Base-by-base conservation (phyloP, 768 basidiomycete genomes). In the Lentinula raphanica region DNA sequence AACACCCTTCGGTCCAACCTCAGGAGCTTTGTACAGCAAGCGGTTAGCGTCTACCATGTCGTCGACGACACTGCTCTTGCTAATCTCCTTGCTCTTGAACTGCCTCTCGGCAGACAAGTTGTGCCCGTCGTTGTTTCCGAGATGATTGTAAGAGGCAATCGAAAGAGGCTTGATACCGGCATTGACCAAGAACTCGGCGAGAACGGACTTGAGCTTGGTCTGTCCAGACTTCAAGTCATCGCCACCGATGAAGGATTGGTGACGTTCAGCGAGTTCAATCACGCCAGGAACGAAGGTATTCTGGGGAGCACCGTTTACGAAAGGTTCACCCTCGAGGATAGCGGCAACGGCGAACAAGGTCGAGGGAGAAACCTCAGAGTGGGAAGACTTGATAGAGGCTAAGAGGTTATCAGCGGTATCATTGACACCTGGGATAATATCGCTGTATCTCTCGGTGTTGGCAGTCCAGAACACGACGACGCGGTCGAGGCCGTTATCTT, bases 211-310 rank as follows among this genome's bases (percentile, higher is more conserved):
- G 76, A 98, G 87, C 76, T 94, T 94, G 49, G 95, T 96, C 80
- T 98, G 95, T 7, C 96, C 95, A 6, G 92, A 93, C 81, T 98
- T 98, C 74, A 98, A 87, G 69, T 98, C 96, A 68, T 98, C 96
- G 35, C 96, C 95, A 46, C 92, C 96, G 65, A 99, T 97, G 81
- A 98, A 98, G 6, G 92, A 87, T 66, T 86, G 78, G 65, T 89
- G 75, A 61, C 86, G 82, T 78, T 98, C 96, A 40, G 96, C 93
- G 63, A 99, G 90, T 64, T 86, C 83, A 67, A 99, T 90, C 65
- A 88, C 87, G 62, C 96, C 96, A 0, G 96, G 96, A 25, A 99
- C 94, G 65, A 98, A 98, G 3, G 96, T 97, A 82, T 99, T 99
- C 81, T 98, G 95, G 5, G 96, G 96, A 9, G 96, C 94, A 50